Evolutionary conservation across 2,329 filamentous ascomycete species (phyloP), one percentile per base, ranked within the genome.

Genomic region (Albophoma yamanashiensis): DNA sequence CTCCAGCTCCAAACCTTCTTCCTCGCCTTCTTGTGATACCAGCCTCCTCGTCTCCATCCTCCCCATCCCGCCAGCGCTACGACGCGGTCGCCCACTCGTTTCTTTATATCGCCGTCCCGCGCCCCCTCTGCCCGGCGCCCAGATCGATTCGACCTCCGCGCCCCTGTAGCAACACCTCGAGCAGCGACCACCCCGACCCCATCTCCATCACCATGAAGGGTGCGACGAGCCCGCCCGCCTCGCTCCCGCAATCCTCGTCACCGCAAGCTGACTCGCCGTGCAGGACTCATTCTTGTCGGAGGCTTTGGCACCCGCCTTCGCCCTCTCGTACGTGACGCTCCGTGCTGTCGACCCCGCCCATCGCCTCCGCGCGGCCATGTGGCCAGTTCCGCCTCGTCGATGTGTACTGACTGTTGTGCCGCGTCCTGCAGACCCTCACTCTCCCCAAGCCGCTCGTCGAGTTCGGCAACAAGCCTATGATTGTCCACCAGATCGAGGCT

Each of bases 391-490:
- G 20, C 20, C 31, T 31, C 50, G 31, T 43, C 9, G 55, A 17
- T 52, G 50, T 53, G 40, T n/a, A 59, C 67, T 71, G 62, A 72
- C 64, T 62, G 60, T 59, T 53, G 63, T 59, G 62, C 59, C 66
- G 56, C 56, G 59, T 17, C 20, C 45, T 58, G 38, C 74, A 96
- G 91, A 99, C 93, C 69, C 86, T 99, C 73, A 97, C 94, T 58
- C 89, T 97, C 67, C 93, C 93, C 64, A 99, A 97, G 79, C 93
- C 94, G 66, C 84, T 99, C 67, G 94, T 99, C 71, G 93, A 99
- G 79, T 99, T 99, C 73, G 92, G 86, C 73, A 99, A 99, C 84
- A 93, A 94, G 79, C 94, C 92, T 74, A 99, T 99, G 93, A 97
- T 99, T 76, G 84, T 95, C 71, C 93, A 97, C 79, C 93, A 99